Evolutionary conservation across 352 stramenopile genomes (phyloP).

Genomic region (Pythium dissimile): DNA sequence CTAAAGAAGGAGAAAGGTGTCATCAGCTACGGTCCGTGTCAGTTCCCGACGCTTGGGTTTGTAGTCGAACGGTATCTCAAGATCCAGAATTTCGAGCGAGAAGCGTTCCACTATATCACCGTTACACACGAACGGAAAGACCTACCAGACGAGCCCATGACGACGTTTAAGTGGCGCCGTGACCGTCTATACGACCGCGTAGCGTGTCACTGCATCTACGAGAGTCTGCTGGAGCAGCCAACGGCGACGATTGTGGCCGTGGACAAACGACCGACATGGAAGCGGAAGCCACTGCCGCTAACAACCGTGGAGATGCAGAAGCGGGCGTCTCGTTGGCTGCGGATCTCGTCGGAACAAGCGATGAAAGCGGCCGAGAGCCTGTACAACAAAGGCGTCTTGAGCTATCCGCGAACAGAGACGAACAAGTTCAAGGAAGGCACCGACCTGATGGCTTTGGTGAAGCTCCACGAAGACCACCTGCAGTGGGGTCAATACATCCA

Average conservation of each 20-base stretch:
- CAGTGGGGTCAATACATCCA: conserved; percentile 82
- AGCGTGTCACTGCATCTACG: conserved; percentile 91
- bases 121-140: conserved; percentile 71
- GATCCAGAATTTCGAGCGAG: conserved; percentile 96
- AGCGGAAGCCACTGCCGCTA: conserved; percentile 95
- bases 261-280: conserved; percentile 84
- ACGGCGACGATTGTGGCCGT: conserved; percentile 63
- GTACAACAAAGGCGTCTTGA: conserved; percentile 98
- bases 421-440: conserved; percentile 96
- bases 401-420: conserved; percentile 99
- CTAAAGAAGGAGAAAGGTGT: conserved; percentile 81
- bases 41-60: conserved; percentile 99
- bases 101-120: conserved; percentile 96
- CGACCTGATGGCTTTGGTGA: conserved; percentile 82
- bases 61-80: conserved; percentile 92
- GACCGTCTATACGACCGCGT: conserved; percentile 94
- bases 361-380: conserved; percentile 96
- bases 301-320: conserved; percentile 99
- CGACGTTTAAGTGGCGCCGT: conserved; percentile 96
- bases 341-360: conserved; percentile 94
- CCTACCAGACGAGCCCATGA: conserved; percentile 50
- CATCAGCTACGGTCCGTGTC: conserved; percentile 99
- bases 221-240: conserved; percentile 61
- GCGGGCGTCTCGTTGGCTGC: conserved; percentile 92
- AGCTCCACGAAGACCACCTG: conserved; percentile 62